Base-by-base conservation (phyloP, 345 rosid genomes). In the Acer negundo region DNA sequence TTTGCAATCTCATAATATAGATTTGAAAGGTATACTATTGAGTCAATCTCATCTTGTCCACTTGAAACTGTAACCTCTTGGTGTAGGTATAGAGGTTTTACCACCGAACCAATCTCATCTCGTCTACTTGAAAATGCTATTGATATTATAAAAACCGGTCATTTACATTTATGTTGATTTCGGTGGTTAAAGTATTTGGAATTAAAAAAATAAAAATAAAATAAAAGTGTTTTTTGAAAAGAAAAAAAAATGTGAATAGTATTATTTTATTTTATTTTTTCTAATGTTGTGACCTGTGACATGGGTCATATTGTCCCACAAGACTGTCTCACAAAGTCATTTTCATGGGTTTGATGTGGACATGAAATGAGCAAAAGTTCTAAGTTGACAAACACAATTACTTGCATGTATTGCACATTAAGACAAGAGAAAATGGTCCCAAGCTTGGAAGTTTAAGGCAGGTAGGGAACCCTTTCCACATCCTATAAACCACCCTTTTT, bases 381-480 rank as follows among this genome's bases (percentile, higher is more conserved):
- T 38, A 53, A 10, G 47, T 73, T 26, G 72, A 77, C 51, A 68
- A 49, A 20, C 53, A 62, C 78, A 67, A 22, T 59, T 74, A 61
- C 74, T 67, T 73, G 63, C 38, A 59, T 75, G 75, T 17, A 69
- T 62, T 79, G 8, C 31, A 47, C 44, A 26, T 6, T 28, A 31
- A 61, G 79, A 84, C 71, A 76, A 58, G 10, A 77, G 79, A 75
- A 75, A 19, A 84, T 72, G 80, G 86, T 75, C 78, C 84, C 74
- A 46, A 42, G 7, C 10, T 62, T 20, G 31, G 70, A 46, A 62
- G 72, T 69, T 77, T 70, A 58, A 67, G 69, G 59, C 70, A 47
- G 47, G 68, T 69, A 66, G 47, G 62, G 78, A 67, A 19, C 67
- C 78, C 44, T 65, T 74, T 75, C 64, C 63, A 75, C 42, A 19